phyloP scores from a whole-genome alignment of 2,329 filamentous ascomycete genomes.

The Boeremia lycopersici region DNA sequence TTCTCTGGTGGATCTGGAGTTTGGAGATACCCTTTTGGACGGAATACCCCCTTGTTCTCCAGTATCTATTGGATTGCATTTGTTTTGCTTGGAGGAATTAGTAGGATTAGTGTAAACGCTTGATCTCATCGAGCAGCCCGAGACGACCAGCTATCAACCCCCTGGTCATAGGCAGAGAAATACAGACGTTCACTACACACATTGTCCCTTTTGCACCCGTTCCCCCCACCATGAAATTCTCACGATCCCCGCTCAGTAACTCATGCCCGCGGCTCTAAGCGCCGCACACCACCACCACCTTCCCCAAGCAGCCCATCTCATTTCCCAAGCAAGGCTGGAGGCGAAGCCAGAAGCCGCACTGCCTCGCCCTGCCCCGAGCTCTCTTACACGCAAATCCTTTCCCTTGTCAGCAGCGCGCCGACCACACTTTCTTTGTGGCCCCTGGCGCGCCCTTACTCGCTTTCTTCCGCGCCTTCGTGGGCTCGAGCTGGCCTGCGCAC shows the following conservation, averaged over 20 bases:
- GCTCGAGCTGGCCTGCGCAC: too few relatives aligned
- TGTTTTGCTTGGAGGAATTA: conserved; percentile 5
- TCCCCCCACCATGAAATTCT: neutral
- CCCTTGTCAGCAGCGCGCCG: neutral
- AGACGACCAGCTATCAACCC: neutral
- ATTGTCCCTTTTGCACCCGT: neutral
- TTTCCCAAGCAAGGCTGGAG: neutral
- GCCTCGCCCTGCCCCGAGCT: neutral
- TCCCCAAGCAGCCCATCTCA: neutral
- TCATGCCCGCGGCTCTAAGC: neutral
- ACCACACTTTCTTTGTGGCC: neutral
- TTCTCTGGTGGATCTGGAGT: conserved; percentile 50
- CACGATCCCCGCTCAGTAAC: neutral
- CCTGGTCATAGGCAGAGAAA: neutral
- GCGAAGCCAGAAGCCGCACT: neutral
- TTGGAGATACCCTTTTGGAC: conserved; percentile 46
- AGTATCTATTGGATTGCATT: conserved; percentile 13
- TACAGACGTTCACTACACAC: neutral
- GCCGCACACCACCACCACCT: neutral
- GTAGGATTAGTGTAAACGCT: neutral
- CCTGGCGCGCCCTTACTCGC: neutral
- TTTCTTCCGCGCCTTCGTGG: too few relatives aligned
- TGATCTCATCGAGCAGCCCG: neutral
- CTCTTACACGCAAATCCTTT: neutral
- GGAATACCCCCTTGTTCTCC: conserved; percentile 14